Percentiles rank a stretch among this genome's conserved stretches.
phyloP scores from a whole-genome alignment of 495 filamentous ascomycete species.

The Aspergillus asperescens region DNA sequence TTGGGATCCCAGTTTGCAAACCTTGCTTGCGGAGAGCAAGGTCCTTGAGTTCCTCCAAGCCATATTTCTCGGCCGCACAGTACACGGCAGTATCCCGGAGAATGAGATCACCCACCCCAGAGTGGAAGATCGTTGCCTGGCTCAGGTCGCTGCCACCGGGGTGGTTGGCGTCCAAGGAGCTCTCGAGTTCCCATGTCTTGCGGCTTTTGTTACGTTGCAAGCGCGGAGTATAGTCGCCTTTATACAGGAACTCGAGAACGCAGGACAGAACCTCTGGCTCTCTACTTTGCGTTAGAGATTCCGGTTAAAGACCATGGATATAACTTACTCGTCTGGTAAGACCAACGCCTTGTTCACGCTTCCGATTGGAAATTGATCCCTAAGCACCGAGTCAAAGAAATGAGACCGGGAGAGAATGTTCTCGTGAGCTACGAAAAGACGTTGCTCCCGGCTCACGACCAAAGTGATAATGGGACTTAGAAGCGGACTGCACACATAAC shows the following conservation, averaged over 20 bases:
- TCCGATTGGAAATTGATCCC: conserved; percentile 53
- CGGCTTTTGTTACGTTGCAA: conserved; percentile 45
- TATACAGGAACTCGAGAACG: conserved; percentile 66
- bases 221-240: conserved; percentile 63
- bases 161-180: conserved; percentile 38
- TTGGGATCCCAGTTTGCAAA: conserved; percentile 76
- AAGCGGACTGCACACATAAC: conserved; percentile 43
- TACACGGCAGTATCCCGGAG: conserved; percentile 89
- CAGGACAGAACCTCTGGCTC: conserved; percentile 63
- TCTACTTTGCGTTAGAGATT: conserved; percentile 20
- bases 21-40: conserved; percentile 90
- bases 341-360: conserved; percentile 51
- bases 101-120: conserved; percentile 62
- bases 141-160: conserved; percentile 56
- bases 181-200: conserved; percentile 66
- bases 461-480: conserved; percentile 79
- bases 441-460: conserved; percentile 70
- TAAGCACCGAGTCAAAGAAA: conserved; percentile 51
- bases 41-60: conserved; percentile 78
- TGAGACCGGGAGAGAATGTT: conserved; percentile 57
- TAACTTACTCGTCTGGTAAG: conserved; percentile 55
- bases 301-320: background rate
- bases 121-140: conserved; percentile 69
- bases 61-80: conserved; percentile 81
- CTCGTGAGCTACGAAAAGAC: conserved; percentile 71